phyloP scores from a whole-genome alignment of 352 stramenopile species.

The Phytophthora brassicae region DNA sequence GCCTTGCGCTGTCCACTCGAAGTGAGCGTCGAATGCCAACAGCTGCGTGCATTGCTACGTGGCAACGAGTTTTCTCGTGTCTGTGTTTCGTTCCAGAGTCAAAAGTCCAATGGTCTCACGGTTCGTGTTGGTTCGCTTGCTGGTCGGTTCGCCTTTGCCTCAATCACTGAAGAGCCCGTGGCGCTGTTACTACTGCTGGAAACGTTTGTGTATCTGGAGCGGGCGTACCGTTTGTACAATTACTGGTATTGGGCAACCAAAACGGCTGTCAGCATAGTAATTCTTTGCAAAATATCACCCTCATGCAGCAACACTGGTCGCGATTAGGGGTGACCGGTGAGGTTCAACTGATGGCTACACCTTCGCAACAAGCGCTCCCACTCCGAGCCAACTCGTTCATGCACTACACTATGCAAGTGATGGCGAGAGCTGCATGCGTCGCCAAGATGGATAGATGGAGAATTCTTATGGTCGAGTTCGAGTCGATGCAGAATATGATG shows the following conservation, averaged over 20 bases:
- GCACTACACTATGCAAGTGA: background rate
- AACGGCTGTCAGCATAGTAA: conserved; percentile 24
- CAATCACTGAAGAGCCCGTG: background rate
- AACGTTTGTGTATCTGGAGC: conserved; percentile 25
- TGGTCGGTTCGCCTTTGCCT: conserved; percentile 7
- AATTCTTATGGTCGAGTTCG: conserved; percentile 9
- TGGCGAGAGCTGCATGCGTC: background rate
- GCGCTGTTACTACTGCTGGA: conserved; percentile 4
- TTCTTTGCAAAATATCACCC: conserved; percentile 12
- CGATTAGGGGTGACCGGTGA: background rate
- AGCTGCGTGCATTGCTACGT: conserved; percentile 3
- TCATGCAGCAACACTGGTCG: conserved; percentile 5
- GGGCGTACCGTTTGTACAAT: background rate
- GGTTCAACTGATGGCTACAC: conserved; percentile 4
- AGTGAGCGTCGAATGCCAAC: conserved; percentile 8
- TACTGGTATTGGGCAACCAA: conserved; percentile 4
- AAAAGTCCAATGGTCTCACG: conserved; percentile 3
- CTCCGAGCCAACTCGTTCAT: background rate
- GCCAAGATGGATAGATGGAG: conserved; percentile 11
- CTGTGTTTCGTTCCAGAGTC: background rate
- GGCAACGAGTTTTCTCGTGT: background rate
- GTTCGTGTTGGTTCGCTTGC: background rate
- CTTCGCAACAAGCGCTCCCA: background rate
- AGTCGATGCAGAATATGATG: too few relatives aligned
- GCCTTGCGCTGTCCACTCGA: conserved; percentile 9